Evolutionary conservation across 2,329 filamentous ascomycete genomes (phyloP), one percentile per base, ranked within the genome.

Genomic region (Fusarium brevicatenulatum): DNA sequence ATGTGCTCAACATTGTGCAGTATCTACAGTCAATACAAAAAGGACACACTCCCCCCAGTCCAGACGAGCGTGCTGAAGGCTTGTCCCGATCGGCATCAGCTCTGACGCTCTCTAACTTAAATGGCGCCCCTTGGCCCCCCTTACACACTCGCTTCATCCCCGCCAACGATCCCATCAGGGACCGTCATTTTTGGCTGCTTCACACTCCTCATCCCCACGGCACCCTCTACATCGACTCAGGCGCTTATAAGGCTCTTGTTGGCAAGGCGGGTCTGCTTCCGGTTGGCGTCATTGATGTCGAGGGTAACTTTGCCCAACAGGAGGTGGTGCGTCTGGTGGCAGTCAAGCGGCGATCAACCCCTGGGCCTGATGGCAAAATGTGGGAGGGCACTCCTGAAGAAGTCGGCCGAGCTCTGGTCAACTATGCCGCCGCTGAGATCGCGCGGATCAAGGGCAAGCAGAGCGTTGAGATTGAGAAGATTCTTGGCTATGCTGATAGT

Each of bases 131-230:
- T 15, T 83, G 83, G 57, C 87, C 95, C 3, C 85, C 95, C 3
- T 85, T 97, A 9, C 96, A 99, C 82, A 99, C 96, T 7, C 92
- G 96, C 64, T 99, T 99, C 86, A 87, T 97, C 18, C 94, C 95
- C 1, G 94, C 94, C 15, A 86, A 89, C 1, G 91, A 93, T 32
- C 95, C 95, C 2, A 96, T 98, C 67, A 91, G 94, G 63, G 96
- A 98, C 81, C 92, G 95, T 70, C 95, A 96, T 80, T 98, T 99
- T 87, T 99, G 96, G 96, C 91, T 99, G 54, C 88, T 98, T 1
- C 94, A 99, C 82, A 96, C 95, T 15, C 90, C 98, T 16, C 91
- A 92, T 30, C 94, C 96, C 1, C 95, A 97, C 78, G 96, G 96
- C 19, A 97, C 92, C 5, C 81, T 99, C 32, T 98, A 94, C 83